Percentiles rank a stretch among this genome's conserved stretches.
Conservation (phyloP, 2,329 filamentous ascomycete species). For the Xenoacremonium recifei region DNA sequence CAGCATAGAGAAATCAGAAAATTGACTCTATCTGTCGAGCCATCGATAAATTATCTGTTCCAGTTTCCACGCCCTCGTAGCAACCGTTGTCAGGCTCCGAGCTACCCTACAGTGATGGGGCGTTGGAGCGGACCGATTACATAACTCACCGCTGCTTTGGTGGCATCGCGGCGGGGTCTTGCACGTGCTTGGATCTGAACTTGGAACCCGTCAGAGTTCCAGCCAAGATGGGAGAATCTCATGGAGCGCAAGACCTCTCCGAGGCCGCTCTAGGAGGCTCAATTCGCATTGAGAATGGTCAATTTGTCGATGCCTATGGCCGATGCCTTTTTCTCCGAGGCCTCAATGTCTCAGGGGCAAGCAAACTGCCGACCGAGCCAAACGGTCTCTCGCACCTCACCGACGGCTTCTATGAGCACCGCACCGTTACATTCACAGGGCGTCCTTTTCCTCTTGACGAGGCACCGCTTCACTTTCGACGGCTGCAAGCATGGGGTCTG, state of each 20-base stretch:
- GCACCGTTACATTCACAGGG: constrained; percentile 37
- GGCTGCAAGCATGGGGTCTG: constrained; percentile 37
- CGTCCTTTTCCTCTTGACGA: constrained; percentile 37
- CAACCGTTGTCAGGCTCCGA: no score
- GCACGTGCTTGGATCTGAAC: no score
- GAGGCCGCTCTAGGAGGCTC: constrained; percentile 32
- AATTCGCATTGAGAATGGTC: constrained; percentile 25
- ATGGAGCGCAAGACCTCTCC: constrained; percentile 34
- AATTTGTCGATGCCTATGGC: constrained; percentile 35
- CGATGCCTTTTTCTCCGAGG: constrained; percentile 39
- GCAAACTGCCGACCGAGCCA: constrained; percentile 37
- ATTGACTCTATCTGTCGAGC: no score
- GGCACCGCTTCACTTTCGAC: constrained; percentile 37
- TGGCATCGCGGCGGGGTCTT: no score
- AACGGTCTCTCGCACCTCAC: constrained; percentile 38
- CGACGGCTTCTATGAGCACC: constrained; percentile 39
- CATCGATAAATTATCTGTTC: no score
- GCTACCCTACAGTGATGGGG: no score
- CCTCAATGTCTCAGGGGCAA: constrained; percentile 40
- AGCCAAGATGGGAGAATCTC: constrained; percentile 15
- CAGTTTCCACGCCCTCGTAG: no score
- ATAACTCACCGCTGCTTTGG: no score
- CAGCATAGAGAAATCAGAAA: no score
- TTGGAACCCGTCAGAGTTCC: not conserved
- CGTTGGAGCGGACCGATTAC: no score